Conservation (phyloP, 2,329 filamentous ascomycete species). For the Aplosporella prunicola region DNA sequence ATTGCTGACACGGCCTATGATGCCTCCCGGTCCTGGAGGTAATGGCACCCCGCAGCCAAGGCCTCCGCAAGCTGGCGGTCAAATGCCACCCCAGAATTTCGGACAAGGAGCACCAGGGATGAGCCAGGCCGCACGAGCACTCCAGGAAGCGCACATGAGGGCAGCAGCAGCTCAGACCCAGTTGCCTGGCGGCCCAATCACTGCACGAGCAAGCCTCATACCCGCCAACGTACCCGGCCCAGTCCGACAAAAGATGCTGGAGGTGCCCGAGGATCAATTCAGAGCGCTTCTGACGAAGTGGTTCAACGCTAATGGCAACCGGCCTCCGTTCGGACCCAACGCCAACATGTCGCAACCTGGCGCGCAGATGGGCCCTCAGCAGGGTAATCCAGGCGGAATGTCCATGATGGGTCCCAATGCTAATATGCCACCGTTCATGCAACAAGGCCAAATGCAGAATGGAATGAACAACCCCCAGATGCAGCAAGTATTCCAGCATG, state of each 20-base stretch:
- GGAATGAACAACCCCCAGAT: slow-evolving; percentile 1
- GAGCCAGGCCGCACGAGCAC: slow-evolving; percentile 21
- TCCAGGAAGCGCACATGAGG: slow-evolving; percentile 28
- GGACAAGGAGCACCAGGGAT: slow-evolving; percentile 15
- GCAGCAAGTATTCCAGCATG: slow-evolving; percentile 13
- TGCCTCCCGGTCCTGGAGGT: slow-evolving; percentile 34
- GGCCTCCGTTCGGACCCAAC: neutral
- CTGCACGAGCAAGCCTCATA: slow-evolving; percentile 26
- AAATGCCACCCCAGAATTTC: slow-evolving; percentile 23
- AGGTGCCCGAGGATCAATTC: slow-evolving; percentile 26
- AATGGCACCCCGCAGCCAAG: slow-evolving; percentile 26
- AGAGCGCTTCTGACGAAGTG: slow-evolving; percentile 6
- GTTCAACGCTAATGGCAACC: neutral
- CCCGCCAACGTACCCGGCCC: slow-evolving; percentile 21
- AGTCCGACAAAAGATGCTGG: slow-evolving; percentile 25
- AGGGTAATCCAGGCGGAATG: slow-evolving; percentile 17
- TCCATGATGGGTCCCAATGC: slow-evolving; percentile 22
- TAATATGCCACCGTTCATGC: slow-evolving; percentile 21
- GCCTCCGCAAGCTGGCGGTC: slow-evolving; percentile 25
- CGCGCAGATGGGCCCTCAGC: slow-evolving; percentile 24
- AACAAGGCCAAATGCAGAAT: slow-evolving; percentile 16
- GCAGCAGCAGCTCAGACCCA: slow-evolving; percentile 18
- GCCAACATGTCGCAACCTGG: slow-evolving; percentile 16
- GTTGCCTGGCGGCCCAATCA: slow-evolving; percentile 20
- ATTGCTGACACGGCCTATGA: slow-evolving; percentile 40